Conservation (phyloP, 2,329 filamentous ascomycete species). For the Aspergillus candidus region DNA sequence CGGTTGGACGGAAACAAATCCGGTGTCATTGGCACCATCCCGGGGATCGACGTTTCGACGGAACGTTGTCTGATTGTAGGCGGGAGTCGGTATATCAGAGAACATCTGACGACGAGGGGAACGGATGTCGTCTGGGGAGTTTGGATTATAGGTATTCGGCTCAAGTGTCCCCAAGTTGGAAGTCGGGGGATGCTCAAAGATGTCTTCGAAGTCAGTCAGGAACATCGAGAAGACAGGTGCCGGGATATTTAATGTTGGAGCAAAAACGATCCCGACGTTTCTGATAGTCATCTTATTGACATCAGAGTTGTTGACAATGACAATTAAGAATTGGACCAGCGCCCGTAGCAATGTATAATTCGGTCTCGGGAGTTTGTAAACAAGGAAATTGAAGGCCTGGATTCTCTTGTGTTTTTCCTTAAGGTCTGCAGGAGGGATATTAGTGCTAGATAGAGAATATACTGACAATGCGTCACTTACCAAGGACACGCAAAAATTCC, state of each 20-base stretch:
- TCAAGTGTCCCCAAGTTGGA: conserved; percentile 35
- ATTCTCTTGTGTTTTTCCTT: conserved; percentile 70
- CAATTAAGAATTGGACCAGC: conserved; percentile 79
- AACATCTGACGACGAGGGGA: conserved; percentile 62
- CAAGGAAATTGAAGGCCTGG: conserved; percentile 65
- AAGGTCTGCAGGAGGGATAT: conserved; percentile 51
- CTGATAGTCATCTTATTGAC: conserved; percentile 97
- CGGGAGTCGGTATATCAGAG: conserved; percentile 59
- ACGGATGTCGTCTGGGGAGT: conserved; percentile 53
- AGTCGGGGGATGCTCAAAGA: conserved; percentile 67
- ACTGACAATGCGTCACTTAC: conserved; percentile 32
- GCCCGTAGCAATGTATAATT: conserved; percentile 80
- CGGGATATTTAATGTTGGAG: conserved; percentile 92
- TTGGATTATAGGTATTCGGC: conserved; percentile 33
- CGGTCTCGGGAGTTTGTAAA: conserved; percentile 69
- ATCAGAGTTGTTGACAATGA: conserved; percentile 83
- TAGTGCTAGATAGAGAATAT: conserved; percentile 2
- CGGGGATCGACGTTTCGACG: conserved; percentile 23
- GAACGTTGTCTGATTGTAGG: conserved; percentile 55
- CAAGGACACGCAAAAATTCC: conserved; percentile 75
- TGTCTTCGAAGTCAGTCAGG: conserved; percentile 78
- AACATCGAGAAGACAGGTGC: conserved; percentile 91
- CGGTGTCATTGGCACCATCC: conserved; percentile 37
- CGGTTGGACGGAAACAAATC: conserved; percentile 48
- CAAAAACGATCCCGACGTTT: conserved; percentile 97